Evolutionary conservation across 83 land plant species (phyloP), one percentile per base, ranked within the genome.

Genomic region (Thuja plicata): DNA sequence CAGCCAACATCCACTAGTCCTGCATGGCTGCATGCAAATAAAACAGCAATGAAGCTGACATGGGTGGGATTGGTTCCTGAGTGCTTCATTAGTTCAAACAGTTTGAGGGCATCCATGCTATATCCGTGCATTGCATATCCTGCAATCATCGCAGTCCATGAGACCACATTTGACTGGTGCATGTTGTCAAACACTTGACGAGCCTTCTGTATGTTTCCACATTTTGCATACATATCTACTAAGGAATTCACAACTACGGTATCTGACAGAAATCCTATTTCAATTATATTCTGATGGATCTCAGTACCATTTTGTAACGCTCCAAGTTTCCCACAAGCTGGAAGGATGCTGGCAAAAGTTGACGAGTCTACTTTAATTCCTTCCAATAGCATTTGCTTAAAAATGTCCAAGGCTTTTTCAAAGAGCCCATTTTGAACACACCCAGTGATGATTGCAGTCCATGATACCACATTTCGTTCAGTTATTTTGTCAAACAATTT

Each of bases 111-210:
- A 21, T 89, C 89, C 78, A 27, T 54, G 37, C 54, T 89, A 35
- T 50, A 85, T 6, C 94, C 92, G 88, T 88, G 78, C 37, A 87
- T 88, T 38, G 94, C 94, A 91, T 91, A 92, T 13, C 90, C 92
- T 54, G 55, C 77, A 19, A 92, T 88, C 91, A 92, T 90, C 32
- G 93, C 83, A 66, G 89, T 92, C 89, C 90, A 88, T 7, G 88
- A 34, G 16, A 92, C 84, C 73, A 37, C 57, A 82, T 90, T 90
- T 84, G 46, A 66, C n/a, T 82, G 35, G 41, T 13, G 85, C n/a
- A 88, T 60, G 8, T 84, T 87, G 43, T 91, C 86, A 41, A 91
- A 91, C 17, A 91, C 90, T 38, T 54, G 24, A 5, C 82, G 34
- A 13, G 88, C 87, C 24, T 86, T 60, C 27, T 50, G 85, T 43